These are phyloP conservation scores for Adansonia grandidieri DNA, from an alignment of 441 rosid species.

Conservation along the genomic window DNA sequence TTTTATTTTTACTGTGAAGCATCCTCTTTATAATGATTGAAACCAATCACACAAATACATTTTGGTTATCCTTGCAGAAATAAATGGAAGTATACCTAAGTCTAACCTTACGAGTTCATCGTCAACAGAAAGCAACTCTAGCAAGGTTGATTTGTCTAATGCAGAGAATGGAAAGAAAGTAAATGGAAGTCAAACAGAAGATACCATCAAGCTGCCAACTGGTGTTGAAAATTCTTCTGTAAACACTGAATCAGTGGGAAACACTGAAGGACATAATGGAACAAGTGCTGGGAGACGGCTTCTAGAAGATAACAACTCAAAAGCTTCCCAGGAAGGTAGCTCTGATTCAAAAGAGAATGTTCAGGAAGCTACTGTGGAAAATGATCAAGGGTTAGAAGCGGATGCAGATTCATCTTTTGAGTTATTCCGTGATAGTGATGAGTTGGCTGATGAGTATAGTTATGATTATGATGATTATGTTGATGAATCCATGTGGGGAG, in stretches of 20 bases:
- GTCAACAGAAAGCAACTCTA: slow-evolving; percentile 40
- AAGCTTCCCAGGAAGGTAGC: slow-evolving; percentile 51
- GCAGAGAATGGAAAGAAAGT: slow-evolving; percentile 42
- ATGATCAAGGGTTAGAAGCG: slow-evolving; percentile 80
- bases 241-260: slow-evolving; percentile 8
- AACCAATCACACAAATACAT: slow-evolving; percentile 27
- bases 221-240: slow-evolving; percentile 46
- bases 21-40: slow-evolving; percentile 24
- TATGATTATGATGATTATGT: slow-evolving; percentile 97
- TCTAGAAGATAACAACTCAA: slow-evolving; percentile 65
- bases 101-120: slow-evolving; percentile 44
- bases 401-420: slow-evolving; percentile 95
- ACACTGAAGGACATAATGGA: slow-evolving; percentile 45
- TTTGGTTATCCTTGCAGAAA: slow-evolving; percentile 54
- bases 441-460: slow-evolving; percentile 84
- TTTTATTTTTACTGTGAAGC: slow-evolving; percentile 24
- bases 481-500: slow-evolving; percentile 92
- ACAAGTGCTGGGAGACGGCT: slow-evolving; percentile 71
- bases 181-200: slow-evolving; percentile 36
- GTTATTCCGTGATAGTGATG: slow-evolving; percentile 87
- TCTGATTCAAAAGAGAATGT: slow-evolving; percentile 56
- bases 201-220: slow-evolving; percentile 48
- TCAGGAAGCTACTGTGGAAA: slow-evolving; percentile 77
- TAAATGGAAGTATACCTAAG: slow-evolving; percentile 48
- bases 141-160: slow-evolving; percentile 40